A percentile compares a stretch with the other conserved stretches of the same genome.
Evolutionary conservation across 2,329 filamentous ascomycete genomes (phyloP).

Genomic region (Phyllosticta citriasiana): DNA sequence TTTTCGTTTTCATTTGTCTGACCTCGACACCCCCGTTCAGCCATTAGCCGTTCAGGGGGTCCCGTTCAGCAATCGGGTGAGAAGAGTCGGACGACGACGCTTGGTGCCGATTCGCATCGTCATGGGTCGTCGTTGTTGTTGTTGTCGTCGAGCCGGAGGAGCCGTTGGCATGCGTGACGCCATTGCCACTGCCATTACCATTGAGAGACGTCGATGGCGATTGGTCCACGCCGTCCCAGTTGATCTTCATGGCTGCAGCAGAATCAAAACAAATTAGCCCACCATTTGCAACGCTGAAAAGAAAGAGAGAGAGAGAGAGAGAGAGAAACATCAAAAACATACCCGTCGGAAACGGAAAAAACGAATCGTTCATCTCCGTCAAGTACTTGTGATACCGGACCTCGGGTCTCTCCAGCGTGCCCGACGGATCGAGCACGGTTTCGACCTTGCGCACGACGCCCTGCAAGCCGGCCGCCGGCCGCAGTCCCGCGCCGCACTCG

Average conservation of each 20-base stretch:
- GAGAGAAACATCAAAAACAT: slow-evolving; percentile 21
- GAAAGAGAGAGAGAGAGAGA: not conserved
- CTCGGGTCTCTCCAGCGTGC: slow-evolving; percentile 19
- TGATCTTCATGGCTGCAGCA: slow-evolving; percentile 21
- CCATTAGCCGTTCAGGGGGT: not conserved
- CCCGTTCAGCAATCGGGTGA: not conserved
- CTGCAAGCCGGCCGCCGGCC: slow-evolving; percentile 29
- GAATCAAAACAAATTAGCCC: not conserved
- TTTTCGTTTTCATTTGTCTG: no score
- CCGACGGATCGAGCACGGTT: slow-evolving; percentile 15
- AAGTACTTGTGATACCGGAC: slow-evolving; percentile 35
- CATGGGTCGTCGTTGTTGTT: not conserved
- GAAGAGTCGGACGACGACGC: not conserved
- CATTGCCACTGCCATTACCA: not conserved
- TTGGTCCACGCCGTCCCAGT: slow-evolving; percentile 17
- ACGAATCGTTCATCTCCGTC: slow-evolving; percentile 39
- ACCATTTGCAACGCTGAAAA: not conserved
- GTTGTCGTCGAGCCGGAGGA: not conserved
- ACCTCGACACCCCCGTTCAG: no score
- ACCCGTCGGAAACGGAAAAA: slow-evolving; percentile 39
- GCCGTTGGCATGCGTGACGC: not conserved
- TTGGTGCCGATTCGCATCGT: not conserved
- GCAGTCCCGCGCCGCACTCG: slow-evolving; percentile 24
- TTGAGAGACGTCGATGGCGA: not conserved
- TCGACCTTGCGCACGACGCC: slow-evolving; percentile 34